Percentiles rank a stretch among this genome's conserved stretches.
Evolutionary conservation across 768 basidiomycete species (phyloP).

Genomic region (Suillus brevipes): DNA sequence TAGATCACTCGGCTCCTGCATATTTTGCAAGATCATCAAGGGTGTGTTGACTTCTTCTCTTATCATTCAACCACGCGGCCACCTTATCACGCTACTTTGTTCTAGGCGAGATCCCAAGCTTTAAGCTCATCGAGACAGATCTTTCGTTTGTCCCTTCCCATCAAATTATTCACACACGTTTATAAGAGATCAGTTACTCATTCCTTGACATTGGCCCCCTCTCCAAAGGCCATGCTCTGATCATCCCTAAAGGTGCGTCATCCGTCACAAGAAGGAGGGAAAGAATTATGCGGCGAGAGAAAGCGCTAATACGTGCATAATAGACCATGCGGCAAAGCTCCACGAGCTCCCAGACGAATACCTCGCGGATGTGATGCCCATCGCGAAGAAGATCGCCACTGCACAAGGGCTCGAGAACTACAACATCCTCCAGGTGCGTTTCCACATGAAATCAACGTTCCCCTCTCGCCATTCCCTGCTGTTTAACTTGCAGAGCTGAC

Average conservation of each 20-base stretch:
- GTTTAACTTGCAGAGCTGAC: background rate
- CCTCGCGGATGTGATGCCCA: constrained; percentile 70
- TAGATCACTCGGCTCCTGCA: constrained; percentile 63
- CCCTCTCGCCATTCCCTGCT: background rate
- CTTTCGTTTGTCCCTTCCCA: constrained; percentile 50
- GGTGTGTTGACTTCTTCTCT: constrained; percentile 41
- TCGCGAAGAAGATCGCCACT: constrained; percentile 85
- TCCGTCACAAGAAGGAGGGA: background rate
- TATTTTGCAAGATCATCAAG: constrained; percentile 97
- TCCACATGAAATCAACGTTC: background rate
- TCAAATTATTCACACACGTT: background rate
- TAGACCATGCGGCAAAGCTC: constrained; percentile 84
- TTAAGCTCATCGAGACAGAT: constrained; percentile 79
- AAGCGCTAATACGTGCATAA: background rate
- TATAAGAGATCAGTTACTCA: constrained; percentile 52
- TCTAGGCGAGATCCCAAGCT: constrained; percentile 86
- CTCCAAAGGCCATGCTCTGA: constrained; percentile 84
- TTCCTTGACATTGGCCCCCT: constrained; percentile 94
- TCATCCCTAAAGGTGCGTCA: constrained; percentile 86
- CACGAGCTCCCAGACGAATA: constrained; percentile 89
- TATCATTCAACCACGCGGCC: background rate
- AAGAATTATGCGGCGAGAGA: background rate
- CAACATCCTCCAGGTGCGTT: constrained; percentile 73
- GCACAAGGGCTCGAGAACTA: constrained; percentile 78
- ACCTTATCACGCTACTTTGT: background rate